phyloP scores from a whole-genome alignment of 1,139 yeast species.

The Diutina catenulata region DNA sequence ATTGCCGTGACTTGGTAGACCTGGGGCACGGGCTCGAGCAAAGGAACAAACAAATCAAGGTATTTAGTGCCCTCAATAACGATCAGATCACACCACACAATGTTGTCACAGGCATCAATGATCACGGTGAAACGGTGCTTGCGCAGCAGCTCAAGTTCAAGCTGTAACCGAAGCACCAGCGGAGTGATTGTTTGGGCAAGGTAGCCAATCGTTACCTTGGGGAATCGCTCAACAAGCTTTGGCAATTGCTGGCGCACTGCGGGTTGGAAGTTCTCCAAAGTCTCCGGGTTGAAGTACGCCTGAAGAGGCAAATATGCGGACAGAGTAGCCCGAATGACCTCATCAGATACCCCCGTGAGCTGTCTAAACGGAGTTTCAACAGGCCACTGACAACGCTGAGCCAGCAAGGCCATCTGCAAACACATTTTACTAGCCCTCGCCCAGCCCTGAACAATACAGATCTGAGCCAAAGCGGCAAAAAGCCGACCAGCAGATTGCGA shows the following conservation, averaged over 20 bases:
- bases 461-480: conserved; percentile 75
- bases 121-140: background rate
- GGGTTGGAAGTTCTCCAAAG: conserved; percentile 1
- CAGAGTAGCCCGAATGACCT: conserved; percentile 65
- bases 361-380: conserved; percentile 83
- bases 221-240: background rate
- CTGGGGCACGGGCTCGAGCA: background rate
- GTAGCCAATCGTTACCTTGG: background rate
- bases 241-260: background rate
- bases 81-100: background rate
- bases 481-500: conserved; percentile 91
- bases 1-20: background rate
- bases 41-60: conserved; percentile 1
- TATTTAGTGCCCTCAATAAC: background rate
- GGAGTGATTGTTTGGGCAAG: background rate
- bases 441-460: conserved; percentile 65
- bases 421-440: conserved; percentile 47
- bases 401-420: conserved; percentile 65
- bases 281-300: conserved; percentile 50
- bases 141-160: background rate
- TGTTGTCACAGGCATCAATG: background rate
- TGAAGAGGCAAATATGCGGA: conserved; percentile 76
- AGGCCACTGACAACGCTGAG: conserved; percentile 74
- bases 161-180: conserved; percentile 1
- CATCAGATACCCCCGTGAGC: conserved; percentile 56